phyloP scores from a whole-genome alignment of 495 filamentous ascomycete species.

The Hamigera avellanea region DNA sequence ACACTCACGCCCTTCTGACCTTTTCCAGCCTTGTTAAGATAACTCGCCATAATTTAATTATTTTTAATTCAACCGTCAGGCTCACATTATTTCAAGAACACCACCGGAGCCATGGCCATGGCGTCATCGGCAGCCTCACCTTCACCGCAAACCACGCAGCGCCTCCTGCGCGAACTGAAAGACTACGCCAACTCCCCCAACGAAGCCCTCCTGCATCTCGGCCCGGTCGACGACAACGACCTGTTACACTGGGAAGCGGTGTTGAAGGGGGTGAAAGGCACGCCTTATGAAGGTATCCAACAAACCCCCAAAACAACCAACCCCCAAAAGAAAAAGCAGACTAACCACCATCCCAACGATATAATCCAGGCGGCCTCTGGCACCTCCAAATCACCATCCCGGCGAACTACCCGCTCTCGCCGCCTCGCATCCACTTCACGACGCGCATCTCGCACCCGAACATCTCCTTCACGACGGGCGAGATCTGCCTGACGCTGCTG shows the following conservation, averaged over 20 bases:
- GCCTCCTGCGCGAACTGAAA: conserved; percentile 56
- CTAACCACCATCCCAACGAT: too few relatives aligned
- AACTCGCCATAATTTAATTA: too few relatives aligned
- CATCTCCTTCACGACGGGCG: conserved; percentile 66
- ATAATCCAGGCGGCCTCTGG: conserved; percentile 62
- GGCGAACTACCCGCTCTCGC: conserved; percentile 60
- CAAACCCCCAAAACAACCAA: not conserved
- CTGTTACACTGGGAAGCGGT: conserved; percentile 70
- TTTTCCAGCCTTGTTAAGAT: too few relatives aligned
- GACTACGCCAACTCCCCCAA: conserved; percentile 44
- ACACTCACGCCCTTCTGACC: too few relatives aligned
- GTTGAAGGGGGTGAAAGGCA: conserved; percentile 54
- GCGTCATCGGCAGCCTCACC: conserved; percentile 14
- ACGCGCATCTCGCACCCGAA: conserved; percentile 84
- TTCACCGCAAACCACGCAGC: conserved; percentile 37
- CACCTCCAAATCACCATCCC: conserved; percentile 69
- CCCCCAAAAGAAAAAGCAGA: not conserved
- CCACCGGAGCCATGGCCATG: too few relatives aligned
- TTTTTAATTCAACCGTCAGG: too few relatives aligned
- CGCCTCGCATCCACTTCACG: conserved; percentile 65
- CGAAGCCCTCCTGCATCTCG: conserved; percentile 46
- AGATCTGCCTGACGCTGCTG: conserved; percentile 87
- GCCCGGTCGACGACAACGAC: conserved; percentile 57
- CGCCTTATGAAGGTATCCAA: conserved; percentile 58
- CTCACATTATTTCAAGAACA: too few relatives aligned